A percentile compares a stretch with the other conserved stretches of the same genome.
phyloP scores from a whole-genome alignment of 805 yeast species.

The Blastobotrys peoriensis region DNA sequence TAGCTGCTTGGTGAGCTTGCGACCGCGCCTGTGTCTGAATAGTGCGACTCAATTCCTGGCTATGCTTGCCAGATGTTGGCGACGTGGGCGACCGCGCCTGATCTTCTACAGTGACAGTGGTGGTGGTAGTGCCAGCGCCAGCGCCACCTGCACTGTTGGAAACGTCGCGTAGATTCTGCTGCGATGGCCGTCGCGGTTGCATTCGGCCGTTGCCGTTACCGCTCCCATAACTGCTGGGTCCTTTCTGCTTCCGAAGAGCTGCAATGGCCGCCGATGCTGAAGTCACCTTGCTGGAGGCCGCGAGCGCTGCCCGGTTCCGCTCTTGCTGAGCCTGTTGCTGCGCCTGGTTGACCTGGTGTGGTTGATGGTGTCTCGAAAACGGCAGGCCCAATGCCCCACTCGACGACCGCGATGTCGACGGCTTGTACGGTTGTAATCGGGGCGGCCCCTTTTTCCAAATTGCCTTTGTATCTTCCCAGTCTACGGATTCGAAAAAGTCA shows the following conservation, averaged over 20 bases:
- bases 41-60: not conserved
- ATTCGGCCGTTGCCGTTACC: not conserved
- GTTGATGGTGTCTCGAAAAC: conserved; percentile 6
- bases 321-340: conserved; percentile 1
- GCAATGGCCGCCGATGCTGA: not conserved
- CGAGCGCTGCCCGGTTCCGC: not conserved
- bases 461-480: conserved; percentile 63
- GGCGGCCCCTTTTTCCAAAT: conserved; percentile 73
- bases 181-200: not conserved
- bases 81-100: not conserved
- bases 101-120: conserved; percentile 1
- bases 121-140: not conserved
- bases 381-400: conserved; percentile 5
- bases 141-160: not conserved
- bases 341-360: conserved; percentile 2
- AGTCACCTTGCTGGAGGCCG: conserved; percentile 1
- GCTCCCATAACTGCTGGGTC: not conserved
- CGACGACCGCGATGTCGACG: conserved; percentile 4
- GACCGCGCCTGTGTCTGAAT: not conserved
- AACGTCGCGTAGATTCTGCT: not conserved
- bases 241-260: not conserved
- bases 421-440: conserved; percentile 58
- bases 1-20: not conserved
- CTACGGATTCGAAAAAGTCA: conserved; percentile 60
- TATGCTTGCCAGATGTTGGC: not conserved